Base-by-base conservation (phyloP, 192 early-diverging fungal species). In the Coemansia sp. region DNA sequence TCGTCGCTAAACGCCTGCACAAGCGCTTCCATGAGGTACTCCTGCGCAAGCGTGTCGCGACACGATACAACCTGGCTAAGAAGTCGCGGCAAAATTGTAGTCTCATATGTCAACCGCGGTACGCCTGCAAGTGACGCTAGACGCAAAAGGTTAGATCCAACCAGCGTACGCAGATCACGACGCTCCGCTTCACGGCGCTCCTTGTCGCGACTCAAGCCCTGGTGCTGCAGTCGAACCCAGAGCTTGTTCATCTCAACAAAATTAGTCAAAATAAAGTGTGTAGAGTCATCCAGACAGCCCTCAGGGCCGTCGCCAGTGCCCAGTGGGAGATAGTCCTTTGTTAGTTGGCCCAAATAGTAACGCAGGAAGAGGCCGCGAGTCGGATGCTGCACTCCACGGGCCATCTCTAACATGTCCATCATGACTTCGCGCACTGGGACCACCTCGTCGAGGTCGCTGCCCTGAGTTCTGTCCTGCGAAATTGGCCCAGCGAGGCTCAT, bases 211-310 rank as follows among this genome's bases (percentile, higher is more conserved):
- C 89, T 92, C 69, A 92, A 88, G 19, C 98, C 98, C 73, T 97
- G 94, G 77, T 95, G 92, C 78, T 99, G 98, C 67, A 99, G 74
- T 1, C 98, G 92, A 10, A 99, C 98, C 98, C 98, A 99, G 18
- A 99, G 85, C 82, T 99, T 99, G 83, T 99, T 99, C 95, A 97
- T 99, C 83, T 99, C 98, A 32, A 94, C 92, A 83, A 98, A 98
- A 69, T 99, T 98, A 49, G 91, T 94, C 34, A 99, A 77, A 61
- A 93, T 96, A 67, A 99, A 99, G 44, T 92, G 87, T 63, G 97
- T 96, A 4, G 95, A 94, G 74, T 98, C 95, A 57, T 88, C 75
- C 52, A 97, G 84, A 57, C 88, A 92, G 57, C 95, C 96, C 65
- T 90, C 88, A 4, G 89, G 64, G 3, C 65, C 67, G 34, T 74